A percentile compares a stretch with the other conserved stretches of the same genome.
These are phyloP conservation scores for Pleurotus sapidus DNA, from an alignment of 768 basidiomycete genomes.

Conservation along the genomic window DNA sequence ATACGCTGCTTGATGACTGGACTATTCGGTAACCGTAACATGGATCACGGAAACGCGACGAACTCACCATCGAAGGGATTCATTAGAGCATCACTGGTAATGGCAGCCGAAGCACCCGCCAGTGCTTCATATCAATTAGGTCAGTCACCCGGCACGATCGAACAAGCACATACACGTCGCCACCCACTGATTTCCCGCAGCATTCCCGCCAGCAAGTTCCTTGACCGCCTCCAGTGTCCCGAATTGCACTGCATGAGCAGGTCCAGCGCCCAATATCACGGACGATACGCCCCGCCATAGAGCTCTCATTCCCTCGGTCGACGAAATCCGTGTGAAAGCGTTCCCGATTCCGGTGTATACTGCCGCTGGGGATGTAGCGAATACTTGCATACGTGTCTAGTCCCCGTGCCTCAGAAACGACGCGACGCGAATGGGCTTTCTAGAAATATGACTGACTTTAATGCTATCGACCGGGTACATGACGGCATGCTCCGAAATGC, in stretches of 20 bases:
- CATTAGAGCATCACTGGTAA: constrained; percentile 96
- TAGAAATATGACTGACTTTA: constrained; percentile 59
- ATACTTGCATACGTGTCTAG: constrained; percentile 99
- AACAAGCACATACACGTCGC: constrained; percentile 72
- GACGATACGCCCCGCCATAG: constrained; percentile 97
- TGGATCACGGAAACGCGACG: constrained; percentile 8
- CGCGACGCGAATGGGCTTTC: constrained; percentile 2
- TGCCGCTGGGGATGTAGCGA: constrained; percentile 79
- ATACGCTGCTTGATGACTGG: constrained; percentile 98
- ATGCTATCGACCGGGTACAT: constrained; percentile 99
- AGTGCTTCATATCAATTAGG: constrained; percentile 49
- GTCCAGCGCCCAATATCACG: constrained; percentile 94
- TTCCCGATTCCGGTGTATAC: constrained; percentile 89
- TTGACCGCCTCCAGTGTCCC: constrained; percentile 94
- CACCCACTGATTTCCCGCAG: constrained; percentile 74
- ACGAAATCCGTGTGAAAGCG: constrained; percentile 88
- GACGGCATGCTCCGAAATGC: constrained; percentile 97
- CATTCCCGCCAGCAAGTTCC: constrained; percentile 87
- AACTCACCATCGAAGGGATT: constrained; percentile 96
- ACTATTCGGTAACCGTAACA: constrained; percentile 14
- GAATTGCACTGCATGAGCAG: constrained; percentile 98
- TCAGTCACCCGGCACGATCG: not conserved
- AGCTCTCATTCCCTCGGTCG: constrained; percentile 88
- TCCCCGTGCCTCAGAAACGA: not conserved
- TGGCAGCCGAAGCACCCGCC: constrained; percentile 93